These are phyloP conservation scores for Halocafeteria seosinensis DNA, from an alignment of 108 stramenopile genomes.

Conservation along the genomic window DNA sequence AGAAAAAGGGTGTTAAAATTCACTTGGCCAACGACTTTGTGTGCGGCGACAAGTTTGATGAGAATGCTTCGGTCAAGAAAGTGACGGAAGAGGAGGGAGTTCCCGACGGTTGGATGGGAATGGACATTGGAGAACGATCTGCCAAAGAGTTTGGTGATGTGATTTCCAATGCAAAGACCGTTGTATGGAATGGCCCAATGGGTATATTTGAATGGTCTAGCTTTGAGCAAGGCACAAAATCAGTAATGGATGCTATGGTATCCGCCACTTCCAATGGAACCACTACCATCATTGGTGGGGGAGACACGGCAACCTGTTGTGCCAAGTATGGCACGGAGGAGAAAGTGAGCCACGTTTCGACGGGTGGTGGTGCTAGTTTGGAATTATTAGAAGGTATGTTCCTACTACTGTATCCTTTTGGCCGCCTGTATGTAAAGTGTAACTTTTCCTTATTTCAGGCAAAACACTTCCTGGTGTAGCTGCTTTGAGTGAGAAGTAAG, in stretches of 20 bases:
- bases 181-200: slow-evolving; percentile 97
- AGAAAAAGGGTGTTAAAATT: slow-evolving; percentile 79
- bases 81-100: slow-evolving; percentile 61
- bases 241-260: slow-evolving; percentile 77
- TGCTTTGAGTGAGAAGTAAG: slow-evolving; percentile 35
- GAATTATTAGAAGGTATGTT: slow-evolving; percentile 92
- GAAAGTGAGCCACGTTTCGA: slow-evolving; percentile 89
- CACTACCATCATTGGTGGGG: slow-evolving; percentile 92
- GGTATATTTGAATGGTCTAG: slow-evolving; percentile 88
- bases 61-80: slow-evolving; percentile 59
- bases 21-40: slow-evolving; percentile 78
- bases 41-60: slow-evolving; percentile 66
- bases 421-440: no score
- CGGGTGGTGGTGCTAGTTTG: slow-evolving; percentile 83
- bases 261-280: slow-evolving; percentile 70
- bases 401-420: no score
- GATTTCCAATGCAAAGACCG: slow-evolving; percentile 57
- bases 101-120: slow-evolving; percentile 84
- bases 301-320: slow-evolving; percentile 95
- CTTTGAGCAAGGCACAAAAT: slow-evolving; percentile 77
- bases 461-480: slow-evolving; percentile 37
- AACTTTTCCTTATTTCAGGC: no score
- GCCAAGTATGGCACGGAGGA: slow-evolving; percentile 73
- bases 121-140: slow-evolving; percentile 85
- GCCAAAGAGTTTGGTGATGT: slow-evolving; percentile 54